phyloP scores from a whole-genome alignment of 805 yeast genomes.

The Lipomyces yamadae region DNA sequence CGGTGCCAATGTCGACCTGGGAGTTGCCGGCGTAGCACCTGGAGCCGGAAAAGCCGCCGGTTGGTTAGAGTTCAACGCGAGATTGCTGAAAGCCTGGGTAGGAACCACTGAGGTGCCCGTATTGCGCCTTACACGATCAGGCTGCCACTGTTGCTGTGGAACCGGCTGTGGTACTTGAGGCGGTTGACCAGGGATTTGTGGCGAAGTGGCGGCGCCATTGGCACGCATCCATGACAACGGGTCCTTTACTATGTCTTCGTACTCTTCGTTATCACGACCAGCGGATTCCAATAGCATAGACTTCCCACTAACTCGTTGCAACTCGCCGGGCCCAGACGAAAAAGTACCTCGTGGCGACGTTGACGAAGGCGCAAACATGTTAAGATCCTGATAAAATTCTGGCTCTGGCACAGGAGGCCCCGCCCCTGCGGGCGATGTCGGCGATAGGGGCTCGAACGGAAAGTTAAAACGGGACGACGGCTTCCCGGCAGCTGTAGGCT shows the following conservation, averaged over 20 bases:
- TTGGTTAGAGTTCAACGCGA: background rate
- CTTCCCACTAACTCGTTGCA: constrained; percentile 41
- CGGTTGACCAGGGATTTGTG: background rate
- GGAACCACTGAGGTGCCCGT: constrained; percentile 3
- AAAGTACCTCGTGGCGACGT: constrained; percentile 37
- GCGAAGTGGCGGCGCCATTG: background rate
- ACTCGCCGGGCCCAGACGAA: constrained; percentile 24
- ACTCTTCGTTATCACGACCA: constrained; percentile 44
- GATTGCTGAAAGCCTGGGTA: constrained; percentile 2
- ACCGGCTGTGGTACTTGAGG: constrained; percentile 1
- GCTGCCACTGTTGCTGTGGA: constrained; percentile 15
- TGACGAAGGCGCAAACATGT: constrained; percentile 26
- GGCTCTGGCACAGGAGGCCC: constrained; percentile 20
- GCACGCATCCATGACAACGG: constrained; percentile 41
- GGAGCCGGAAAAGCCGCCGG: constrained; percentile 7
- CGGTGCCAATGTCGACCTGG: constrained; percentile 7
- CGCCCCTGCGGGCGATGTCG: constrained; percentile 19
- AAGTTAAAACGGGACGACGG: constrained; percentile 27
- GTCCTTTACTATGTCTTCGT: constrained; percentile 43
- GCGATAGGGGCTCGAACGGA: constrained; percentile 31
- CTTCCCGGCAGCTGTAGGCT: constrained; percentile 12
- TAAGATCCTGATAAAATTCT: constrained; percentile 21
- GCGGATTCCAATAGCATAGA: constrained; percentile 43
- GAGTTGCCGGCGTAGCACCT: background rate
- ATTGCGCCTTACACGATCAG: constrained; percentile 8